Evolutionary conservation across 139 green algal species (phyloP).

Genomic region (Chlamydomonas asymmetrica): DNA sequence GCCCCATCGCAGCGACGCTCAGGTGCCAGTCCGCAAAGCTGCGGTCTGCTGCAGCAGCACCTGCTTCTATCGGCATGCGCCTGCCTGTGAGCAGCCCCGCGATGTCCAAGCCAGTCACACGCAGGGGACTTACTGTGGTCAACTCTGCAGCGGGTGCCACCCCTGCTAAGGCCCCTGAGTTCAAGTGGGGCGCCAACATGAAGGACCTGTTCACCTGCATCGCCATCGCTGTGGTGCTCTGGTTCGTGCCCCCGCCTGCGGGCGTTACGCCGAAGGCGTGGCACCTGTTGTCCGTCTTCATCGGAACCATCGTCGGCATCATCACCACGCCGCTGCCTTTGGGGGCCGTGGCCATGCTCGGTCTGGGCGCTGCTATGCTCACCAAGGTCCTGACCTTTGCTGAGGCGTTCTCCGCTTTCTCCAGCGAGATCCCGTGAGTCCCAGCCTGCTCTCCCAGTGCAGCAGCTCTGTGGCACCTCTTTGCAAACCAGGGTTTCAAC

Average conservation of each 20-base stretch:
- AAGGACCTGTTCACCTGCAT: constrained; percentile 85
- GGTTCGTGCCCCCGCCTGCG: constrained; percentile 79
- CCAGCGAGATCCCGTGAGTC: constrained; percentile 92
- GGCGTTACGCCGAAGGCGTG: constrained; percentile 79
- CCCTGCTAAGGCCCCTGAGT: too few species aligned
- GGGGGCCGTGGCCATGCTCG: constrained; percentile 95
- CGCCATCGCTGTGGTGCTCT: constrained; percentile 71
- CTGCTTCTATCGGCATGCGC: too few species aligned
- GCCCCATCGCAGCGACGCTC: too few species aligned
- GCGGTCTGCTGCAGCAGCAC: too few species aligned
- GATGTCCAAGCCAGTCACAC: too few species aligned
- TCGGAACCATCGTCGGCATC: constrained; percentile 89
- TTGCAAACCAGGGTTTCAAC: too few species aligned
- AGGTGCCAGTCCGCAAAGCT: too few species aligned
- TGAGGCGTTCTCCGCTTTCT: constrained; percentile 94
- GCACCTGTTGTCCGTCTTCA: constrained; percentile 95
- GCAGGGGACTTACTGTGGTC: too few species aligned
- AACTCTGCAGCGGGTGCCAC: too few species aligned
- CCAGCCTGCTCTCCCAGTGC: too few species aligned
- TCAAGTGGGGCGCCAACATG: constrained; percentile 90
- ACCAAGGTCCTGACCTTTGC: constrained; percentile 96
- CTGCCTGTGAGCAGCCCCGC: too few species aligned
- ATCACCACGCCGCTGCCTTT: constrained; percentile 96
- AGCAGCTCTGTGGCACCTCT: not conserved
- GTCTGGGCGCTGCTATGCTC: constrained; percentile 90